Evolutionary conservation across 768 basidiomycete species (phyloP).

Genomic region (Lactarius hatsudake): DNA sequence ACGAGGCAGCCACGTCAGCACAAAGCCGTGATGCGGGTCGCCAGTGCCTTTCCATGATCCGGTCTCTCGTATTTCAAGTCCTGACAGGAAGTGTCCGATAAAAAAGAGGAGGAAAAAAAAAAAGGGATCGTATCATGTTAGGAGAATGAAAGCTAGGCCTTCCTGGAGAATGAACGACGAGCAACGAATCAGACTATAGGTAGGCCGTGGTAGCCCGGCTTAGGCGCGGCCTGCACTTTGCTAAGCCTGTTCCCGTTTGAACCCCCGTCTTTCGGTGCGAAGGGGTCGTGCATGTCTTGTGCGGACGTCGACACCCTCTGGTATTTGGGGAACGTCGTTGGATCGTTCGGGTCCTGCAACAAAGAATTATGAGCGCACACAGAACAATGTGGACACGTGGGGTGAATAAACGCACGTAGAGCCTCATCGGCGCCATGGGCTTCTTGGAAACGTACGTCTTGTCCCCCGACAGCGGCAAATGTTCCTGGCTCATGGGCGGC

Average conservation of each 20-base stretch:
- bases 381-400: neutral
- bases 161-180: too few relatives aligned
- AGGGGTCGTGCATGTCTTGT: neutral
- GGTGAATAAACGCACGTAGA: constrained; percentile 10
- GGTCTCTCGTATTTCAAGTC: too few relatives aligned
- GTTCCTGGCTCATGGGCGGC: too few relatives aligned
- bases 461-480: too few relatives aligned
- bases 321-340: constrained; percentile 7
- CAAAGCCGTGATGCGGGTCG: too few relatives aligned
- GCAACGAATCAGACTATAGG: neutral
- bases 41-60: too few relatives aligned
- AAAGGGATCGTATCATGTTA: neutral
- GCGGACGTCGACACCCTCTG: neutral
- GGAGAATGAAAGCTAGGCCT: neutral
- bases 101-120: too few relatives aligned
- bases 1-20: too few relatives aligned
- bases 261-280: neutral
- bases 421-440: neutral
- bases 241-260: neutral
- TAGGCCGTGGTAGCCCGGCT: constrained; percentile 1
- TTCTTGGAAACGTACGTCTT: neutral
- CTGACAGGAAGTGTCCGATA: neutral
- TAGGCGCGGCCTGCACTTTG: neutral
- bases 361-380: neutral
- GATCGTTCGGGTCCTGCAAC: constrained; percentile 15